A percentile compares a stretch with the other conserved stretches of the same genome.
These are phyloP conservation scores for Alternaria hordeiaustralica DNA, from an alignment of 2,329 filamentous ascomycete species.

Conservation along the genomic window DNA sequence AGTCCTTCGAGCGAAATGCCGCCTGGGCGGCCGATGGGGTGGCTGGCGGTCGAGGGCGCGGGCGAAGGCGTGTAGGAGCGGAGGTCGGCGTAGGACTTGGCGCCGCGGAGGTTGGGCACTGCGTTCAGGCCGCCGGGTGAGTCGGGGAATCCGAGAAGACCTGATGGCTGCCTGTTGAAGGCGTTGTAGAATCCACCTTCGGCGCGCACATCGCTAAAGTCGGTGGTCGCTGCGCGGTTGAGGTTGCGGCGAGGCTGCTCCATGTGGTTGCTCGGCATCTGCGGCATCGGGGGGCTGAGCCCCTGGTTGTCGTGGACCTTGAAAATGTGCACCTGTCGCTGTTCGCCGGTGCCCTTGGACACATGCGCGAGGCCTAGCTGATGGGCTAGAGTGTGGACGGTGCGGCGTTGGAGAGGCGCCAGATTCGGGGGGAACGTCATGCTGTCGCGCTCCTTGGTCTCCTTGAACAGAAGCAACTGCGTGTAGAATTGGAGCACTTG, in stretches of 20 bases:
- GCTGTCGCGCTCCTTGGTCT: constrained; percentile 76
- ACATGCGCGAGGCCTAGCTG: constrained; percentile 92
- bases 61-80: constrained; percentile 95
- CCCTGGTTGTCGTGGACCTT: constrained; percentile 67
- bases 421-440: constrained; percentile 84
- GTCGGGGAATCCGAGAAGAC: constrained; percentile 80
- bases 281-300: constrained; percentile 67
- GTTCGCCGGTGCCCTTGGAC: constrained; percentile 86
- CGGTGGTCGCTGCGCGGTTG: constrained; percentile 94
- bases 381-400: constrained; percentile 92
- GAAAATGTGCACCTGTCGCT: constrained; percentile 89
- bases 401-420: constrained; percentile 82
- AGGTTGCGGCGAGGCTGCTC: constrained; percentile 84
- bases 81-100: constrained; percentile 95
- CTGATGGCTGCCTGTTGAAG: constrained; percentile 79
- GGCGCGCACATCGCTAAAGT: constrained; percentile 84
- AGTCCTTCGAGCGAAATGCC: constrained; percentile 55
- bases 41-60: constrained; percentile 86
- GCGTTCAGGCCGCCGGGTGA: constrained; percentile 72
- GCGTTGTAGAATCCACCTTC: constrained; percentile 77
- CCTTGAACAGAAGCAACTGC: constrained; percentile 86
- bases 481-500: constrained; percentile 88
- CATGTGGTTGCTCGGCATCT: constrained; percentile 68
- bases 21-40: constrained; percentile 71
- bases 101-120: constrained; percentile 82